A percentile compares a stretch with the other conserved stretches of the same genome.
Evolutionary conservation across 305 asterid species (phyloP).

Genomic region (Striga hermonthica): DNA sequence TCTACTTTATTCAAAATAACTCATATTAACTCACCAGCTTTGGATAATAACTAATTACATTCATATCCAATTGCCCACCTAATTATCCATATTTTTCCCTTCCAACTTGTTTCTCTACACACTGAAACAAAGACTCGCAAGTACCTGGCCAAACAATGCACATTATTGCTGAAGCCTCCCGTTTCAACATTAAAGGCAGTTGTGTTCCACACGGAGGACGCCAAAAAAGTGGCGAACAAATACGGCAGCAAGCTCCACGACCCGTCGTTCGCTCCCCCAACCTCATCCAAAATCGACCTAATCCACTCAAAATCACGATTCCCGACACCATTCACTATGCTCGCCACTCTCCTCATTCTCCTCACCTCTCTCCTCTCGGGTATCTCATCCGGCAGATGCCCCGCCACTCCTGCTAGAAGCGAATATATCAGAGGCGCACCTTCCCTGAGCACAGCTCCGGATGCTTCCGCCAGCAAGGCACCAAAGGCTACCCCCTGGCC

Average conservation of each 20-base stretch:
- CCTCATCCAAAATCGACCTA: constrained; percentile 80
- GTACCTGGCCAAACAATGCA: constrained; percentile 92
- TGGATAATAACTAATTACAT: no score
- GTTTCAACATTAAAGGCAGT: constrained; percentile 89
- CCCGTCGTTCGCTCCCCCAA: constrained; percentile 89
- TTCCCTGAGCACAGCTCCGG: constrained; percentile 72
- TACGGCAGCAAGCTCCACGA: constrained; percentile 95
- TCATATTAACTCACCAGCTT: no score
- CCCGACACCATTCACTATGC: constrained; percentile 53
- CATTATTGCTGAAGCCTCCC: constrained; percentile 93
- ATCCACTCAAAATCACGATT: constrained; percentile 95
- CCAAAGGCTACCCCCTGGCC: constrained; percentile 90
- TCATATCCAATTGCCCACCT: no score
- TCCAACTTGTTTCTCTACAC: no score
- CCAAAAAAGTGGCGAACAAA: constrained; percentile 86
- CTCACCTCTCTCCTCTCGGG: constrained; percentile 87
- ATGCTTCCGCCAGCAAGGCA: constrained; percentile 86
- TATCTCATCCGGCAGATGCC: constrained; percentile 78
- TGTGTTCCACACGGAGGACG: constrained; percentile 79
- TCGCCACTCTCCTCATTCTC: constrained; percentile 91
- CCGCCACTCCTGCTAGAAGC: constrained; percentile 64
- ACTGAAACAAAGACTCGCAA: background rate
- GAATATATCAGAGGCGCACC: constrained; percentile 96
- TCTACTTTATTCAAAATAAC: no score
- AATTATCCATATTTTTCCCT: no score